Conservation (phyloP, 768 basidiomycete genomes). For the Terana coerulea region DNA sequence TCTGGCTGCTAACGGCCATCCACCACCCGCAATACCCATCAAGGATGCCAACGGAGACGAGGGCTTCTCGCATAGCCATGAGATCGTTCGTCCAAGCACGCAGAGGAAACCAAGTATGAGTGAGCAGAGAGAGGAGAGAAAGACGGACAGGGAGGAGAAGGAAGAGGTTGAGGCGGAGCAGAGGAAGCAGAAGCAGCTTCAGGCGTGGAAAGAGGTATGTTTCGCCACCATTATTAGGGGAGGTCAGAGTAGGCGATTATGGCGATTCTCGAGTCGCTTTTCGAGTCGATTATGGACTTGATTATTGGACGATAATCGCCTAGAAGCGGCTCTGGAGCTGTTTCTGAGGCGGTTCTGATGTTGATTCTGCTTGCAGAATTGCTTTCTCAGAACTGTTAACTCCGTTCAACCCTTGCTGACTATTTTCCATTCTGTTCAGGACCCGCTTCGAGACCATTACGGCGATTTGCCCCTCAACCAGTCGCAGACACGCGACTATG, state of each 20-base stretch:
- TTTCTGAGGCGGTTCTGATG: too few relatives aligned
- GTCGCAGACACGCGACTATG: constrained; percentile 46
- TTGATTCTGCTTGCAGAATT: too few relatives aligned
- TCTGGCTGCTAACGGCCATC: not conserved
- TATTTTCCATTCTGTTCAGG: constrained; percentile 10
- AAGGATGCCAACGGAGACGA: not conserved
- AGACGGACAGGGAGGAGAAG: constrained; percentile 19
- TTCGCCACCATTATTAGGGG: too few relatives aligned
- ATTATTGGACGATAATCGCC: too few relatives aligned
- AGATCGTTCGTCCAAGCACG: constrained; percentile 11
- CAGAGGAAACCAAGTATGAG: constrained; percentile 17
- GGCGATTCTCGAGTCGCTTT: too few relatives aligned
- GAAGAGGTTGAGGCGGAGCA: constrained; percentile 17
- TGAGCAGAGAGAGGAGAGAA: constrained; percentile 21
- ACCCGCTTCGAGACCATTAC: constrained; percentile 42
- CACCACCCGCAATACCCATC: not conserved
- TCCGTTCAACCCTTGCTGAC: not conserved
- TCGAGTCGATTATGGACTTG: too few relatives aligned
- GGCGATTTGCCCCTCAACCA: constrained; percentile 87
- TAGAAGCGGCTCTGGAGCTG: too few relatives aligned
- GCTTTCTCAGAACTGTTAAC: too few relatives aligned
- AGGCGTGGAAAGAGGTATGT: constrained; percentile 16
- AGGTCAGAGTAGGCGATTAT: too few relatives aligned
- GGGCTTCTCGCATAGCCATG: not conserved
- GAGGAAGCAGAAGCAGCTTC: constrained; percentile 16